These are phyloP conservation scores for Prunus campanulata DNA, from an alignment of 306 rosid species.

Conservation along the genomic window DNA sequence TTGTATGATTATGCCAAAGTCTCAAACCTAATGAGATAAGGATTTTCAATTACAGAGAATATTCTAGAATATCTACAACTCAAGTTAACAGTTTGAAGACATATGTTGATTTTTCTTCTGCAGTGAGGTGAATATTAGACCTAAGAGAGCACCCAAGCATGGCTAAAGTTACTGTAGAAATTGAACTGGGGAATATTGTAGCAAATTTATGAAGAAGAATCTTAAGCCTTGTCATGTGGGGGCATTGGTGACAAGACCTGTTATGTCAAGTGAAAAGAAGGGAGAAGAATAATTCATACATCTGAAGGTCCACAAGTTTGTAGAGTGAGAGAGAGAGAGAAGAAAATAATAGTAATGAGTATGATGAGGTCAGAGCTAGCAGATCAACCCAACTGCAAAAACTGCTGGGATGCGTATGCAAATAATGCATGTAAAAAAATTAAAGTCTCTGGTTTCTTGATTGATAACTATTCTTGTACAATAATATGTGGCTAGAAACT, in stretches of 20 bases:
- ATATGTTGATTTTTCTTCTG: no score
- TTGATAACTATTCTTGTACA: background rate
- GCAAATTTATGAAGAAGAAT: slow-evolving; percentile 20
- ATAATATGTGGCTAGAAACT: background rate
- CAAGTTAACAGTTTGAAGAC: no score
- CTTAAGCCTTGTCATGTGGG: slow-evolving; percentile 39
- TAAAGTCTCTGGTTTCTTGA: background rate
- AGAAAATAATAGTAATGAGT: background rate
- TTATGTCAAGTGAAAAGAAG: slow-evolving; percentile 29
- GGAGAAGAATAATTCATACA: slow-evolving; percentile 23
- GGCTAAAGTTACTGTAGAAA: background rate
- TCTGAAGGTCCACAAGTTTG: slow-evolving; percentile 34
- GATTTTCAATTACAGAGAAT: no score
- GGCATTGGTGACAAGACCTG: slow-evolving; percentile 32
- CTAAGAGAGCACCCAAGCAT: background rate
- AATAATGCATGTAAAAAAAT: background rate
- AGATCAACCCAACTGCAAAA: background rate
- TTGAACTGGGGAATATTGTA: background rate
- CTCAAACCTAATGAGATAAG: no score
- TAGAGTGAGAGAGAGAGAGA: background rate
- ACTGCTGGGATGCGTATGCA: background rate
- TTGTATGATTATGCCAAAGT: no score
- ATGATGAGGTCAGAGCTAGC: background rate
- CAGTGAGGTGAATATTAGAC: background rate
- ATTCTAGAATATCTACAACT: no score